Evolutionary conservation across 1,284 basidiomycete species (phyloP), one percentile per base, ranked within the genome.

Genomic region (Singerocomus inundabilis): DNA sequence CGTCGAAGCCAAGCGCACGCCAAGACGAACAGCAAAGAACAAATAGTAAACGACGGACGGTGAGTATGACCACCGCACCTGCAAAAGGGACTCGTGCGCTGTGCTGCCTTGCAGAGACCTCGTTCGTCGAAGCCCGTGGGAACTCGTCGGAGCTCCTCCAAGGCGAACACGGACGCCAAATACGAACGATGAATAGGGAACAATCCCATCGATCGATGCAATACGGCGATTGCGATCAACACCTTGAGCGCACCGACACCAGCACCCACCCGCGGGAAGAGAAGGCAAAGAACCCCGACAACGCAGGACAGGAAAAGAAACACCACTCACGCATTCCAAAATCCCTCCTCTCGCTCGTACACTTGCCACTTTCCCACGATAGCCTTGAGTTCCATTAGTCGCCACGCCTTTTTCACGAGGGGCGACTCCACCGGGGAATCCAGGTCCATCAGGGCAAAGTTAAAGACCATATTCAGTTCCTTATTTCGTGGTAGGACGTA

Each of bases 401-500:
- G 76, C 79, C 82, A 88, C 6, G 72, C 61, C 31, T 69, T 68
- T 13, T 66, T 65, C 44, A 72, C 63, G 46, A 84, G 70, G 13
- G 76, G 70, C 32, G 69, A 57, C 25, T 69, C 61, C 21, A 69
- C 54, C 15, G 72, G 72, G 11, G 70, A 69, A 62, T 82, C 84
- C 41, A 85, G 57, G 52, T 81, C 80, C 70, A 80, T 80, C 48
- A 81, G 57, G 48, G 85, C 80, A 56, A 85, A 85, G n/a, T 80
- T 73, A 65, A 87, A 86, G 35, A 82, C 75, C 77, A 81, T 82
- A 59, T 87, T 75, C 24, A 90, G 76, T 63, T 88, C 83, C 54
- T 82, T 77, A 58, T 81, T 79, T 16, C 58, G 61, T 0, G 84
- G 83, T 6, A 82, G 73, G 16, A 83, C 83, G 61, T 88, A 88